Evolutionary conservation across 2,329 filamentous ascomycete species (phyloP).

Genomic region (Paraphoma sp.): DNA sequence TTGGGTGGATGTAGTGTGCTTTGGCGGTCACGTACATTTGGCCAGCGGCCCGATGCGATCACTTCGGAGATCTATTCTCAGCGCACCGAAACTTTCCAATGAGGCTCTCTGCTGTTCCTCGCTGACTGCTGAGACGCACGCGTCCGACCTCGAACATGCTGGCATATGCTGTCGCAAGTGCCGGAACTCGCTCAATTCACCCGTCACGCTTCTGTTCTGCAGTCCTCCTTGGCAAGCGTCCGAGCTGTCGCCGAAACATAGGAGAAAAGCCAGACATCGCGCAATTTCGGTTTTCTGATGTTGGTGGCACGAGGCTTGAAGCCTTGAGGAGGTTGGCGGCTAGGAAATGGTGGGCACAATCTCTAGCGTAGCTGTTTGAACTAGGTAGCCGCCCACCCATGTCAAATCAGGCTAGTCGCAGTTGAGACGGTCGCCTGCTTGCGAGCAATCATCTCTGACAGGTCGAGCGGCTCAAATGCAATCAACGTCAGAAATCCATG

Average conservation of each 20-base stretch:
- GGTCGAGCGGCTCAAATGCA: not conserved
- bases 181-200: not conserved
- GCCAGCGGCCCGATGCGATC: constrained; percentile 41
- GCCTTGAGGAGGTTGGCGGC: constrained; percentile 13
- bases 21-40: constrained; percentile 37
- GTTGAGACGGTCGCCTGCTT: not conserved
- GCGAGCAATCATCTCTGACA: not conserved
- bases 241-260: no score
- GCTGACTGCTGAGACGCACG: constrained; percentile 24
- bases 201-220: constrained; percentile 16
- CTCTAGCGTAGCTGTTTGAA: constrained; percentile 1
- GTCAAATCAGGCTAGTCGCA: constrained; percentile 2
- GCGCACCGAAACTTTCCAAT: constrained; percentile 17
- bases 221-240: not conserved
- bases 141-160: not conserved
- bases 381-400: constrained; percentile 23
- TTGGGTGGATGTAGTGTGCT: constrained; percentile 37
- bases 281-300: not conserved
- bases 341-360: constrained; percentile 2
- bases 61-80: constrained; percentile 44
- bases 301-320: constrained; percentile 9
- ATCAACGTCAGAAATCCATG: not conserved
- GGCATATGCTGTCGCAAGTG: constrained; percentile 2
- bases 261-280: no score
- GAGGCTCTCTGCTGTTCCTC: constrained; percentile 11